These are phyloP conservation scores for Aspergillus hancockii DNA, from an alignment of 495 filamentous ascomycete species.

Conservation along the genomic window DNA sequence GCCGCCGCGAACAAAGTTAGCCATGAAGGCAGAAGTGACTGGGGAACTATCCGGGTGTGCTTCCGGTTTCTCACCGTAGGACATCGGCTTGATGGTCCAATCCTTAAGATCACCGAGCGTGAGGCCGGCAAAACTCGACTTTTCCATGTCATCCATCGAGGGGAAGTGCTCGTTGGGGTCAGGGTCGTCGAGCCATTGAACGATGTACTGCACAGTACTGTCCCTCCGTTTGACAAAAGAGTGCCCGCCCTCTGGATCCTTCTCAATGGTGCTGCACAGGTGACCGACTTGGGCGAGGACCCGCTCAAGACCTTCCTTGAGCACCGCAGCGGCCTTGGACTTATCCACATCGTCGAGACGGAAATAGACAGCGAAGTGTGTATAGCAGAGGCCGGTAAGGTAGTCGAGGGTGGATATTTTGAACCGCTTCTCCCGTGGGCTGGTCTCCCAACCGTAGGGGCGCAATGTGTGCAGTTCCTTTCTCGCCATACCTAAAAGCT, in stretches of 20 bases:
- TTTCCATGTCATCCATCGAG: constrained; percentile 13
- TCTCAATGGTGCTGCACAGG: constrained; percentile 43
- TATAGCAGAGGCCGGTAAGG: constrained; percentile 14
- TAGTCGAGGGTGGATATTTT: constrained; percentile 24
- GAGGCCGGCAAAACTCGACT: constrained; percentile 7
- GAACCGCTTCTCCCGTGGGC: constrained; percentile 19
- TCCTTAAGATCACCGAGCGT: constrained; percentile 25
- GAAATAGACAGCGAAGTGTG: constrained; percentile 37
- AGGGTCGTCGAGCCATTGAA: constrained; percentile 38
- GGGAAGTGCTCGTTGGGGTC: constrained; percentile 22
- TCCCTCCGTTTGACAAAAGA: constrained; percentile 42
- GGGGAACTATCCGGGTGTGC: constrained; percentile 32
- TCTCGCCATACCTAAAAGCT: not conserved
- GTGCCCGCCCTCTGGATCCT: constrained; percentile 29
- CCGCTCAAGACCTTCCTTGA: constrained; percentile 35
- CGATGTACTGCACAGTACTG: constrained; percentile 37
- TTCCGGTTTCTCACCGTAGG: constrained; percentile 42
- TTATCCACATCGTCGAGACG: constrained; percentile 32
- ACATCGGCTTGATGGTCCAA: constrained; percentile 33
- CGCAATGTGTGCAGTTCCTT: constrained; percentile 10
- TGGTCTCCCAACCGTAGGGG: constrained; percentile 19
- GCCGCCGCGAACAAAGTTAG: constrained; percentile 41
- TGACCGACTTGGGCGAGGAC: constrained; percentile 44
- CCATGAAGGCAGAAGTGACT: constrained; percentile 35
- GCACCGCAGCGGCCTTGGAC: constrained; percentile 16